phyloP scores from a whole-genome alignment of 495 filamentous ascomycete genomes.

The Tetracladium marchalianum region DNA sequence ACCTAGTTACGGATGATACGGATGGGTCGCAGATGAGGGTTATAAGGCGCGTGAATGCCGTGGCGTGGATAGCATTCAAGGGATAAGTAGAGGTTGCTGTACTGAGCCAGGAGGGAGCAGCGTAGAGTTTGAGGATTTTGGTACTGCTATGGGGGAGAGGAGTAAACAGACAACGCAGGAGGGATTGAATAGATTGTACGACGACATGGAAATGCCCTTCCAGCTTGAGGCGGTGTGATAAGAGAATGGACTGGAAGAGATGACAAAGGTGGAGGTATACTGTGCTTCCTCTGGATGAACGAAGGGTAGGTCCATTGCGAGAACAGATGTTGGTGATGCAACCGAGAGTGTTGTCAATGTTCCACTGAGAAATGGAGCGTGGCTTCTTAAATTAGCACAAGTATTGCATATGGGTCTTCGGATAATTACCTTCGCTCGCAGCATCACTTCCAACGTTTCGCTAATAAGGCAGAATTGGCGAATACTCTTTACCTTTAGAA shows the following conservation, averaged over 20 bases:
- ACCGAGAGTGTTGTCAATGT: slow-evolving; percentile 54
- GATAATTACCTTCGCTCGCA: slow-evolving; percentile 36
- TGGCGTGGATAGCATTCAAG: slow-evolving; percentile 40
- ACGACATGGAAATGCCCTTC: slow-evolving; percentile 64
- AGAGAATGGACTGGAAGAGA: slow-evolving; percentile 43
- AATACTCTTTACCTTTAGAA: slow-evolving; percentile 18
- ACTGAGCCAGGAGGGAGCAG: slow-evolving; percentile 34
- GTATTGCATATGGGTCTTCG: neutral
- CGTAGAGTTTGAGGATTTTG: slow-evolving; percentile 14
- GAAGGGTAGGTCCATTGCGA: slow-evolving; percentile 27
- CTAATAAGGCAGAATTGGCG: slow-evolving; percentile 47
- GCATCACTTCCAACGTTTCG: slow-evolving; percentile 44
- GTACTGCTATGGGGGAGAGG: slow-evolving; percentile 37
- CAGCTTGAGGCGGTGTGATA: slow-evolving; percentile 54
- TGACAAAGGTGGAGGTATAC: slow-evolving; percentile 54
- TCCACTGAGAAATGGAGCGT: slow-evolving; percentile 54
- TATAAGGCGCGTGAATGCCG: slow-evolving; percentile 59
- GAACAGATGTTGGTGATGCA: slow-evolving; percentile 45
- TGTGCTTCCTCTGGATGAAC: slow-evolving; percentile 32
- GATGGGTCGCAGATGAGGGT: slow-evolving; percentile 73
- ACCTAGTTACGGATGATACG: slow-evolving; percentile 54
- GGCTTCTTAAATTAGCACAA: slow-evolving; percentile 17
- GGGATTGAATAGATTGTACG: slow-evolving; percentile 47
- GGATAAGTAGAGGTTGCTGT: slow-evolving; percentile 19
- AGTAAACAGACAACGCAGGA: slow-evolving; percentile 55